Conservation (phyloP, 768 basidiomycete species). For the Suillus cothurnatus region DNA sequence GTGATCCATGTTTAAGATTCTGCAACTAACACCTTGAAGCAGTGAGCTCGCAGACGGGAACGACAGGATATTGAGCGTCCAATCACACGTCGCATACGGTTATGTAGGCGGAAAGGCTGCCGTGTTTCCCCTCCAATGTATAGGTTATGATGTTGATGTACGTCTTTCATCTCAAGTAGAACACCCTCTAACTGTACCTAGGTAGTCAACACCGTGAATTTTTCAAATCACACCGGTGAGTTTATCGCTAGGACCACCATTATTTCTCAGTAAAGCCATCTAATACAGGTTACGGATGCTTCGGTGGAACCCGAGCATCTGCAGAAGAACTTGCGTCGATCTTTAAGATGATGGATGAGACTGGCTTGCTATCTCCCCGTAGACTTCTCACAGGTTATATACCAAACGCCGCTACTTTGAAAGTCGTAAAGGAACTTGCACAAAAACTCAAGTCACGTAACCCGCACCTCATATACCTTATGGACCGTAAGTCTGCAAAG, state of each 20-base stretch:
- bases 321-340: constrained; percentile 76
- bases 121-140: constrained; percentile 74
- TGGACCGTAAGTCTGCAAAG: constrained; percentile 73
- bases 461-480: constrained; percentile 75
- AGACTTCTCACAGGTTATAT: constrained; percentile 91
- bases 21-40: neutral
- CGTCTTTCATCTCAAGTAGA: constrained; percentile 25
- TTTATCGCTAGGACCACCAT: neutral
- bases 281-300: constrained; percentile 73
- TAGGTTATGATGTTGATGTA: constrained; percentile 97
- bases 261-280: neutral
- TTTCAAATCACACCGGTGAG: constrained; percentile 90
- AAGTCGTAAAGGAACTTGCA: constrained; percentile 64
- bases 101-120: constrained; percentile 91
- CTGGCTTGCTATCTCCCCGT: constrained; percentile 71
- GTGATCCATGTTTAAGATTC: neutral
- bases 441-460: constrained; percentile 57
- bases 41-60: constrained; percentile 6
- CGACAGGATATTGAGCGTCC: constrained; percentile 81
- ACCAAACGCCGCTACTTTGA: constrained; percentile 78
- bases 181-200: constrained; percentile 29
- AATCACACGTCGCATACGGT: constrained; percentile 92
- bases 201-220: constrained; percentile 92
- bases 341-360: constrained; percentile 71
- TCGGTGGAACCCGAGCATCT: constrained; percentile 77